phyloP scores from a whole-genome alignment of 1,139 yeast genomes.

The Saccharomyces hybrid region DNA sequence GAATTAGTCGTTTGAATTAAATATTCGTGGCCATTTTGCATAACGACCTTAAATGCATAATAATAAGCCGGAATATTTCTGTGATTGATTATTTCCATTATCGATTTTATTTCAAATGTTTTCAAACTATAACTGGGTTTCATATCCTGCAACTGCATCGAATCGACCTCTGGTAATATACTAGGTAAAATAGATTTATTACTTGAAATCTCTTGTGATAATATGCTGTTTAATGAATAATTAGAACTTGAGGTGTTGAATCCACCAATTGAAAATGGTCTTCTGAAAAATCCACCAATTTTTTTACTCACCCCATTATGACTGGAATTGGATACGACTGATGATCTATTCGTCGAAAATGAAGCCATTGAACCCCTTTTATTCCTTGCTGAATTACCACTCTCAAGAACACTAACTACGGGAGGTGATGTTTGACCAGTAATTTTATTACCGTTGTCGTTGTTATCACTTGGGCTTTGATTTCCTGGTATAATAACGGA shows the following conservation, averaged over 20 bases:
- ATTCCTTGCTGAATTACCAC: constrained; percentile 5
- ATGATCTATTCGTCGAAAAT: constrained; percentile 14
- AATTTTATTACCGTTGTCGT: constrained; percentile 1
- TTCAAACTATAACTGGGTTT: constrained; percentile 53
- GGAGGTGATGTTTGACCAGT: constrained; percentile 8
- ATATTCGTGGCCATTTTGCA: constrained; percentile 48
- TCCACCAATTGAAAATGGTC: constrained; percentile 43
- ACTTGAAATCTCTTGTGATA: constrained; percentile 19
- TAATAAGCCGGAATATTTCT: constrained; percentile 31
- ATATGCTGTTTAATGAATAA: constrained; percentile 19
- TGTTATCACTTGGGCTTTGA: neutral
- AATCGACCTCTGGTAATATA: constrained; percentile 53
- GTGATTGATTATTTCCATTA: constrained; percentile 27
- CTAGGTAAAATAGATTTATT: constrained; percentile 43
- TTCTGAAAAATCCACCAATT: constrained; percentile 39
- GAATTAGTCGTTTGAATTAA: constrained; percentile 63
- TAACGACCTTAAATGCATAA: constrained; percentile 51
- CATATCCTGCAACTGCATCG: constrained; percentile 38
- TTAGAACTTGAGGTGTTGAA: constrained; percentile 38
- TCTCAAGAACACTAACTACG: neutral
- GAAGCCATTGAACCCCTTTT: constrained; percentile 25
- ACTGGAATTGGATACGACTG: constrained; percentile 20
- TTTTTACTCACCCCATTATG: constrained; percentile 33
- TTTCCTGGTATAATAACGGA: constrained; percentile 9
- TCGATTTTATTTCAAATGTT: constrained; percentile 51